Conservation (phyloP, 768 basidiomycete genomes). For the Amanita polypyramis region DNA sequence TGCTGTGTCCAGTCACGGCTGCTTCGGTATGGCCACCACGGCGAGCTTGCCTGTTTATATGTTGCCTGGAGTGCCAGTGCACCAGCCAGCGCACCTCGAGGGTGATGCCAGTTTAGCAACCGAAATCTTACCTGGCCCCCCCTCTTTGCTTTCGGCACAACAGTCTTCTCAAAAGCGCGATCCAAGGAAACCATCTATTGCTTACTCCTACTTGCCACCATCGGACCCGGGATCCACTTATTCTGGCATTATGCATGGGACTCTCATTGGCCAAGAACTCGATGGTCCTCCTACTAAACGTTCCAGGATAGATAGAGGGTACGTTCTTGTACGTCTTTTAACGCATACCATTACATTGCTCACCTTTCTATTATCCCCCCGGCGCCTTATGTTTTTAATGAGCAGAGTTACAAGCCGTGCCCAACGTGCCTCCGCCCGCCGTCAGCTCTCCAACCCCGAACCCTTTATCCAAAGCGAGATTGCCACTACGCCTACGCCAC, state of each 20-base stretch:
- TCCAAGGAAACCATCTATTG: conserved; percentile 61
- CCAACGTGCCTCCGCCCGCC: conserved; percentile 63
- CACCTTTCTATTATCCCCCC: conserved; percentile 10
- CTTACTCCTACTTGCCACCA: conserved; percentile 71
- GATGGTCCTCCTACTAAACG: conserved; percentile 66
- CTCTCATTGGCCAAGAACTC: conserved; percentile 51
- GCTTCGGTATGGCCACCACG: conserved; percentile 56
- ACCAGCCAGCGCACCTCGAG: conserved; percentile 74
- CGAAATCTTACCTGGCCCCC: conserved; percentile 85
- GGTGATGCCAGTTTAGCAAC: conserved; percentile 77
- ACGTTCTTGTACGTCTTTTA: conserved; percentile 22
- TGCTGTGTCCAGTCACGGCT: conserved; percentile 15
- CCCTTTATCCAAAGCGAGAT: conserved; percentile 23
- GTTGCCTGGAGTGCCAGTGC: conserved; percentile 60
- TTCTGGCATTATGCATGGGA: conserved; percentile 61
- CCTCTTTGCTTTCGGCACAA: conserved; percentile 60
- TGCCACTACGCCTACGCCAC: conserved; percentile 26
- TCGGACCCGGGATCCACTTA: conserved; percentile 87
- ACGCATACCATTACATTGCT: conserved; percentile 13
- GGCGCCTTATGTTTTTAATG: conserved; percentile 13
- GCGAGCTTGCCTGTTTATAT: conserved; percentile 63
- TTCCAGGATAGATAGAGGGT: conserved; percentile 66
- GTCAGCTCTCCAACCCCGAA: conserved; percentile 33
- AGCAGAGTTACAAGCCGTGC: conserved; percentile 57
- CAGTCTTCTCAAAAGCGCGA: conserved; percentile 69